A percentile compares a stretch with the other conserved stretches of the same genome.
Conservation (phyloP, 345 rosid genomes). For the Hibiscus trionum region DNA sequence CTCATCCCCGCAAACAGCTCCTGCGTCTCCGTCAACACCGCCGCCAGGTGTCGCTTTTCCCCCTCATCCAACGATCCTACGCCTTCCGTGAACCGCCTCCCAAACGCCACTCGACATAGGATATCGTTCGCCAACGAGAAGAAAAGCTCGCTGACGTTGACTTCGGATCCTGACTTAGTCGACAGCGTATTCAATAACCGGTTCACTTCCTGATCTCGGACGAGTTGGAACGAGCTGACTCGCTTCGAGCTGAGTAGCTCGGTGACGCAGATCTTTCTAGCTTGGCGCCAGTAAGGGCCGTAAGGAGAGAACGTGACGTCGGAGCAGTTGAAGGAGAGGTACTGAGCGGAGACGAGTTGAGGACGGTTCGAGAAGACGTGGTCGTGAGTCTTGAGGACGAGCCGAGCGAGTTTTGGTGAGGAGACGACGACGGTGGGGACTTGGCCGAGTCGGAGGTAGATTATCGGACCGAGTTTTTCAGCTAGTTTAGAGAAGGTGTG, state of each 20-base stretch:
- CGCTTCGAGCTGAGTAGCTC: conserved; percentile 33
- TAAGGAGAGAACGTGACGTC: conserved; percentile 33
- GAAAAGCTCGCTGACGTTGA: conserved; percentile 24
- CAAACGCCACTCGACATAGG: conserved; percentile 30
- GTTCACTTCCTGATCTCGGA: conserved; percentile 26
- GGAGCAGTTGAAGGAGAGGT: conserved; percentile 28
- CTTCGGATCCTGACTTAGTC: conserved; percentile 2
- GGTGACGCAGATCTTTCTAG: conserved; percentile 26
- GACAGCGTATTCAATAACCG: conserved; percentile 11
- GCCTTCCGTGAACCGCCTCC: conserved; percentile 25
- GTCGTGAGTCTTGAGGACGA: conserved; percentile 9
- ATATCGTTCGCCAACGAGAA: conserved; percentile 26
- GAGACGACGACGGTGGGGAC: conserved; percentile 31
- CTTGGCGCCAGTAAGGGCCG: conserved; percentile 37
- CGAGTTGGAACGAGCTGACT: conserved; percentile 17
- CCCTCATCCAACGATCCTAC: conserved; percentile 1
- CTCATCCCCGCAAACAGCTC: conserved; percentile 34
- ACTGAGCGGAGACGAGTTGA: conserved; percentile 18
- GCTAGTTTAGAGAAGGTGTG: conserved; percentile 23
- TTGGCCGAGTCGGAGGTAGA: conserved; percentile 37
- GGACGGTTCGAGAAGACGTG: conserved; percentile 3
- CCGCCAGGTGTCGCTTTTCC: conserved; percentile 12
- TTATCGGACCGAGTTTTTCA: conserved; percentile 26
- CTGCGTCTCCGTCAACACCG: conserved; percentile 34
- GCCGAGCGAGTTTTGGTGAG: conserved; percentile 25